Percentiles rank a stretch among this genome's conserved stretches.
Evolutionary conservation across 2,329 filamentous ascomycete species (phyloP).

Genomic region (Cercospora janseana): DNA sequence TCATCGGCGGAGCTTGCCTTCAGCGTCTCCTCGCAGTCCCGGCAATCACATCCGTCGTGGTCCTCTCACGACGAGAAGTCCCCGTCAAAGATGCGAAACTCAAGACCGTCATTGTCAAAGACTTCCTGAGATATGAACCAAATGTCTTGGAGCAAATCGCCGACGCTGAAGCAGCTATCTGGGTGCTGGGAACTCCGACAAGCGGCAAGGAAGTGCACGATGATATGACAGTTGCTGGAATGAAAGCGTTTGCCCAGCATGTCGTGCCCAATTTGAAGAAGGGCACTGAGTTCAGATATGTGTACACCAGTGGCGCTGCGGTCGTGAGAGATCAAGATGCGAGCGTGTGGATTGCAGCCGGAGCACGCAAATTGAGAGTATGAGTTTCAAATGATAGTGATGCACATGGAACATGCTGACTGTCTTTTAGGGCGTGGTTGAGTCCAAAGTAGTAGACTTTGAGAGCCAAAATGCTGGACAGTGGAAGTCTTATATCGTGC

Average conservation of each 20-base stretch:
- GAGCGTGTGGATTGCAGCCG: constrained; percentile 36
- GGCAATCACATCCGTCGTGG: constrained; percentile 52
- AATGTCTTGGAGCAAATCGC: constrained; percentile 41
- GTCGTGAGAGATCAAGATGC: constrained; percentile 37
- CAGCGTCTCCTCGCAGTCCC: constrained; percentile 49
- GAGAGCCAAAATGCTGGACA: constrained; percentile 24
- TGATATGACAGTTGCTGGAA: constrained; percentile 38
- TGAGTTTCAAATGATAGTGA: too few species aligned
- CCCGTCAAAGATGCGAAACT: constrained; percentile 50
- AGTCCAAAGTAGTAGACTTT: constrained; percentile 31
- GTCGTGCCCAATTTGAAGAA: constrained; percentile 21
- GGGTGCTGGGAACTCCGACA: constrained; percentile 35
- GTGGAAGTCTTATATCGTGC: constrained; percentile 31
- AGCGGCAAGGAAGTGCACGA: constrained; percentile 35
- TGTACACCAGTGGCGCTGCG: constrained; percentile 40
- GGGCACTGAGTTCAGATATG: constrained; percentile 38
- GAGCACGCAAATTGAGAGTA: constrained; percentile 35
- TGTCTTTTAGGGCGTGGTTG: constrained; percentile 26
- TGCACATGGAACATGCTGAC: neutral
- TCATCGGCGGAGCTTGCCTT: constrained; percentile 54
- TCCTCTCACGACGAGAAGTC: constrained; percentile 52
- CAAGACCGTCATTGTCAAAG: constrained; percentile 51
- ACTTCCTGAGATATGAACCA: constrained; percentile 53
- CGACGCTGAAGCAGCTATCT: constrained; percentile 46
- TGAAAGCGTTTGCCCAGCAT: constrained; percentile 33